A percentile compares a stretch with the other conserved stretches of the same genome.
phyloP scores from a whole-genome alignment of 192 early-diverging fungal species.

The Umbelopsis ramanniana region DNA sequence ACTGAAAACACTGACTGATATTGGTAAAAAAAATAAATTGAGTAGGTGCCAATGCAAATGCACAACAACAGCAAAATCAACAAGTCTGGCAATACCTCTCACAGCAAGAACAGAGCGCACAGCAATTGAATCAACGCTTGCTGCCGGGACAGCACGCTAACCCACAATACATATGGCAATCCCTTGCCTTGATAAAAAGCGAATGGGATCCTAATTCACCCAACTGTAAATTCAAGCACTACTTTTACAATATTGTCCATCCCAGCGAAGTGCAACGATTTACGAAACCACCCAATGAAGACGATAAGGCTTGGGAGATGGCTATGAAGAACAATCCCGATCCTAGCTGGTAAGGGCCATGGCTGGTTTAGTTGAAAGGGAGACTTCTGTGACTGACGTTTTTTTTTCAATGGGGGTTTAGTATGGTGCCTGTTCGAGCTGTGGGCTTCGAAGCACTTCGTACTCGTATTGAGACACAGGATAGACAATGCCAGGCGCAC shows the following conservation, averaged over 20 bases:
- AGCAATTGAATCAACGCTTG: constrained; percentile 41
- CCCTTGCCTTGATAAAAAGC: constrained; percentile 69
- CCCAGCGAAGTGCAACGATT: constrained; percentile 82
- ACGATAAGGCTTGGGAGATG: constrained; percentile 75
- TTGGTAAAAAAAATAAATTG: too few relatives aligned
- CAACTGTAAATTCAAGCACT: constrained; percentile 86
- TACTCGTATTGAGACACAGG: constrained; percentile 81
- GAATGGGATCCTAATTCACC: constrained; percentile 81
- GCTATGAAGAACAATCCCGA: constrained; percentile 90
- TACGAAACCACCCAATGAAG: constrained; percentile 69
- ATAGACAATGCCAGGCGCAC: constrained; percentile 69
- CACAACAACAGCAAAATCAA: constrained; percentile 34
- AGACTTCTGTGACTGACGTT: too few relatives aligned
- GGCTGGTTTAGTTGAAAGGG: too few relatives aligned
- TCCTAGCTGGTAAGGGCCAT: constrained; percentile 61
- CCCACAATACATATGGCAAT: constrained; percentile 60
- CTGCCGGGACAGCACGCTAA: constrained; percentile 32
- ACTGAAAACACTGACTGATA: too few relatives aligned
- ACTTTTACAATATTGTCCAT: constrained; percentile 95
- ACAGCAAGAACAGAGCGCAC: constrained; percentile 44
- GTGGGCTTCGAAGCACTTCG: constrained; percentile 90
- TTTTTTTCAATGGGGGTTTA: constrained; percentile 36
- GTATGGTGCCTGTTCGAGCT: constrained; percentile 90
- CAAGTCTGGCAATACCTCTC: constrained; percentile 31
- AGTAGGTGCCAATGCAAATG: constrained; percentile 7